A percentile compares a stretch with the other conserved stretches of the same genome.
These are phyloP conservation scores for Toxicodendron radicans DNA, from an alignment of 345 rosid genomes.

Conservation along the genomic window DNA sequence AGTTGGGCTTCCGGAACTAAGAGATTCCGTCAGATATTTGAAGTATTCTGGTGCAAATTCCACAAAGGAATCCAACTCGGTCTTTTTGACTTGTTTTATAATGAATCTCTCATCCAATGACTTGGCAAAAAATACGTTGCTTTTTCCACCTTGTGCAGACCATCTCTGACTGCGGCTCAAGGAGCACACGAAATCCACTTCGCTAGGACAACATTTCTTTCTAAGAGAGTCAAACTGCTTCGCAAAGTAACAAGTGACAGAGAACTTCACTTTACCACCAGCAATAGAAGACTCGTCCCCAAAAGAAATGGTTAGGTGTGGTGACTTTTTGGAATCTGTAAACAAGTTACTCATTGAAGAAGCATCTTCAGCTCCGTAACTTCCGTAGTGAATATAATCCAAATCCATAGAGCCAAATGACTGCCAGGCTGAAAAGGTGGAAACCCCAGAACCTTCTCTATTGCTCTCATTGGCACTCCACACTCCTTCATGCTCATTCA, in stretches of 20 bases:
- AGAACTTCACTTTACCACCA: slow-evolving; percentile 76
- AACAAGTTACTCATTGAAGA: slow-evolving; percentile 40
- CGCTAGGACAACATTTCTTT: slow-evolving; percentile 76
- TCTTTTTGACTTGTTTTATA: slow-evolving; percentile 84
- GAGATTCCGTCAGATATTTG: slow-evolving; percentile 69
- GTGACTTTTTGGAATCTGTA: slow-evolving; percentile 64
- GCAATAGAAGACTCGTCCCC: slow-evolving; percentile 56
- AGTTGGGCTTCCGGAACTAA: slow-evolving; percentile 79
- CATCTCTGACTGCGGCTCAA: slow-evolving; percentile 87
- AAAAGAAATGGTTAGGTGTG: slow-evolving; percentile 70
- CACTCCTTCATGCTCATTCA: slow-evolving; percentile 42
- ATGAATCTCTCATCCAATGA: slow-evolving; percentile 95
- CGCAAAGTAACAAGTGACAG: slow-evolving; percentile 88
- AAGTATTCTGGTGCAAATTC: slow-evolving; percentile 88
- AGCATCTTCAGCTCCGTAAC: slow-evolving; percentile 56
- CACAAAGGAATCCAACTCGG: slow-evolving; percentile 88
- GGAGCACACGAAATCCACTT: slow-evolving; percentile 79
- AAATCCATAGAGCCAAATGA: slow-evolving; percentile 62
- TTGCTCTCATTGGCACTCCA: slow-evolving; percentile 35
- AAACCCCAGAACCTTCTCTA: slow-evolving; percentile 43
- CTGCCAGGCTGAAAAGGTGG: slow-evolving; percentile 62
- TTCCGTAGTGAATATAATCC: slow-evolving; percentile 53
- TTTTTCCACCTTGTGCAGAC: slow-evolving; percentile 98
- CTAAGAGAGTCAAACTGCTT: slow-evolving; percentile 80
- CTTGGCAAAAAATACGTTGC: slow-evolving; percentile 93